Evolutionary conservation across 2,329 filamentous ascomycete species (phyloP), one percentile per base, ranked within the genome.

Genomic region (Fusarium sp.): DNA sequence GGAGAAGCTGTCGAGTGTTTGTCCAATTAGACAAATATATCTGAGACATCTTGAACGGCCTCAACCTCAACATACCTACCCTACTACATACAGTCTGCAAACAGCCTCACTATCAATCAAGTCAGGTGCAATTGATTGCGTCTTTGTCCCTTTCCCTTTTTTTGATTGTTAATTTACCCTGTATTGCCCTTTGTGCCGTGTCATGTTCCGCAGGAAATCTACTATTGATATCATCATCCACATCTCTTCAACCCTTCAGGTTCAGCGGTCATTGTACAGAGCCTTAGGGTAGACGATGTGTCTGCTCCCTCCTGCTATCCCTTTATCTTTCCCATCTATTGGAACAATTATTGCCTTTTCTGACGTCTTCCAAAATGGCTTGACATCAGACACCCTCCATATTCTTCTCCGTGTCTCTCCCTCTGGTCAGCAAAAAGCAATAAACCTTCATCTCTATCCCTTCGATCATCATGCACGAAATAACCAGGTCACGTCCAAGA

Each of bases 381-480:
- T 50, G 46, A 40, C 50, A 63, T 54, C 42, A 54, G 15, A 9
- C 30, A 42, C 62, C 65, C 47, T 69, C 37, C 50, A 54, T 55
- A 28, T 20, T 31, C 26, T n/a, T 70, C 30, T 44, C 31, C 34
- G 18, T 45, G 57, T 70, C 41, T 67, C 62, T 62, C 62, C 51
- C 42, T 58, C 41, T 30, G 9, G 8, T 62, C 34, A 28, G 26
- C 36, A 20, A 63, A 66, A 69, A 62, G 61, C 66, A 69, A 55
- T 44, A 70, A 69, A 54, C 62, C 67, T 70, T 70, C 57, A 70
- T 52, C 51, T 52, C 18, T 47, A 54, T 42, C 65, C 57, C 68
- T 69, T 67, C 57, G 23, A 51, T 51, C n/a, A 23, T 45, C 34
- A 69, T 70, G 66, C 62, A 55, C 28, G 54, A 70, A 66, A 65